Conservation (phyloP, 768 basidiomycete genomes). For the Podaxis sp. region DNA sequence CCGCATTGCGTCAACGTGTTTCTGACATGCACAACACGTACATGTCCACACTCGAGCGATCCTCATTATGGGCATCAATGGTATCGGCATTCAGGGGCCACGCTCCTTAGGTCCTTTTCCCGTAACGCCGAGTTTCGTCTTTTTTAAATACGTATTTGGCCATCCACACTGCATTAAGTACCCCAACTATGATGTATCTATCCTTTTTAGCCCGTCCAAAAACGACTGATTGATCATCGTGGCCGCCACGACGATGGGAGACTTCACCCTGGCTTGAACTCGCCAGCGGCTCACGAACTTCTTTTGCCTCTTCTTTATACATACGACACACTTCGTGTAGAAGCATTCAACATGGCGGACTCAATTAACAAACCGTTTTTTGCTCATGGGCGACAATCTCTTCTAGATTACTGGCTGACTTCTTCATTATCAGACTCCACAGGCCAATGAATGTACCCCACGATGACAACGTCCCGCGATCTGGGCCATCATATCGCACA, state of each 20-base stretch:
- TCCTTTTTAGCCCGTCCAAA: neutral
- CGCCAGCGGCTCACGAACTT: neutral
- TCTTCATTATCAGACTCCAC: neutral
- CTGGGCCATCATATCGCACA: neutral
- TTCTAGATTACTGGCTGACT: neutral
- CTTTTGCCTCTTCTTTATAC: neutral
- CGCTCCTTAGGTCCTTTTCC: neutral
- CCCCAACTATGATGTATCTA: neutral
- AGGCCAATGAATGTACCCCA: neutral
- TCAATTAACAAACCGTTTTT: neutral
- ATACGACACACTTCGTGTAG: neutral
- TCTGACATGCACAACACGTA: constrained; percentile 27
- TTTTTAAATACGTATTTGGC: constrained; percentile 1
- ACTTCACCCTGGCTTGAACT: neutral
- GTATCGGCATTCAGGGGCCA: neutral
- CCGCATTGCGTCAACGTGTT: constrained; percentile 36
- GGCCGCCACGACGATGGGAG: neutral
- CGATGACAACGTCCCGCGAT: neutral
- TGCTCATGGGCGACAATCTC: neutral
- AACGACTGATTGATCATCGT: neutral
- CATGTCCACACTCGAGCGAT: constrained; percentile 6
- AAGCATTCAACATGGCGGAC: neutral
- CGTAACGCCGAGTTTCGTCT: neutral
- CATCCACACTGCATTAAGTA: neutral
- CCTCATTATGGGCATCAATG: constrained; percentile 6